Conservation (phyloP, 164 flowering plant species). For the Echeveria elegans region DNA sequence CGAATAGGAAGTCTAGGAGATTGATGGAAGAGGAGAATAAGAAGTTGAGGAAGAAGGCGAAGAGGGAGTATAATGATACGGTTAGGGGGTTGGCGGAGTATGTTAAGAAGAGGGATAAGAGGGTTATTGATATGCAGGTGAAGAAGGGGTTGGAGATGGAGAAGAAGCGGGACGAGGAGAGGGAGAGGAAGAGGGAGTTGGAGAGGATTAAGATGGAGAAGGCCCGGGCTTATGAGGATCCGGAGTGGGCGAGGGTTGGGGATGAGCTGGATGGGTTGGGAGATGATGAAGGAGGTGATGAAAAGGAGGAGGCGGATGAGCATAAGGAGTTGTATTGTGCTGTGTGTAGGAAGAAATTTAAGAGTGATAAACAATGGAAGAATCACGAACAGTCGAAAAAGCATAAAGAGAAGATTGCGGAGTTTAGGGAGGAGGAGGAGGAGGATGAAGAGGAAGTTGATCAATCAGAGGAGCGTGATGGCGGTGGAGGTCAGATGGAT, state of each 20-base stretch:
- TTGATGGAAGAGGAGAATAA: slow-evolving; percentile 89
- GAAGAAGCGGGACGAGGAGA: slow-evolving; percentile 55
- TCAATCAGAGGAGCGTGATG: slow-evolving; percentile 11
- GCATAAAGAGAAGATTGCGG: slow-evolving; percentile 78
- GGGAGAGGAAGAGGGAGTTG: slow-evolving; percentile 40
- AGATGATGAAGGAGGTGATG: slow-evolving; percentile 14
- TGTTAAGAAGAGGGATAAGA: slow-evolving; percentile 93
- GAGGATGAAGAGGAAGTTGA: slow-evolving; percentile 13
- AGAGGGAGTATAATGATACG: slow-evolving; percentile 77
- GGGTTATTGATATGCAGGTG: slow-evolving; percentile 76
- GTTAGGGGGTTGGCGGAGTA: slow-evolving; percentile 82
- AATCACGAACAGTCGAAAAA: slow-evolving; percentile 98
- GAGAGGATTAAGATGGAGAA: slow-evolving; percentile 55
- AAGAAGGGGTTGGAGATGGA: slow-evolving; percentile 64
- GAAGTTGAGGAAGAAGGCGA: slow-evolving; percentile 83
- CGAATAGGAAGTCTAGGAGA: slow-evolving; percentile 58
- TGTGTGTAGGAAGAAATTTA: slow-evolving; percentile 86
- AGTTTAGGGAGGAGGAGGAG: slow-evolving; percentile 39
- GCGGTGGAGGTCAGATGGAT: background rate
- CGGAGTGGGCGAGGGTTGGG: slow-evolving; percentile 67
- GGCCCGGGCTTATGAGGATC: slow-evolving; percentile 59
- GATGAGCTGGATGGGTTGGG: slow-evolving; percentile 13
- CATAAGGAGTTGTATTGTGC: slow-evolving; percentile 68
- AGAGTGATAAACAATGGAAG: slow-evolving; percentile 96
- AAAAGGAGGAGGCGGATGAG: slow-evolving; percentile 36